Evolutionary conservation across 257 asterid genomes (phyloP).

Genomic region (Solanum ahanhuiri): DNA sequence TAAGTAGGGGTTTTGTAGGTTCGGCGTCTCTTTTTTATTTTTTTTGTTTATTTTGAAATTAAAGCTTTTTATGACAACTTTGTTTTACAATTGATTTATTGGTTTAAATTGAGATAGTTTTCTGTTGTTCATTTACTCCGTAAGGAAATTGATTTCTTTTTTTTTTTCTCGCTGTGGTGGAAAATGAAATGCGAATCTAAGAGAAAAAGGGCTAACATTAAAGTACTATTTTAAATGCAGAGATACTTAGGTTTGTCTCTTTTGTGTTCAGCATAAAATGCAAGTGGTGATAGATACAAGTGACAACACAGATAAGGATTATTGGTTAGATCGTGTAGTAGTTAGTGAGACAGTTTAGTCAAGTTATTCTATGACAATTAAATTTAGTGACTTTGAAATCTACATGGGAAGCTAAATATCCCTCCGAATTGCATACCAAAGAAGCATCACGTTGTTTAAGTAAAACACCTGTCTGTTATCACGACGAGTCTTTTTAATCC

Average conservation of each 20-base stretch:
- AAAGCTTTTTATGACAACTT: background rate
- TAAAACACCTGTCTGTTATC: background rate
- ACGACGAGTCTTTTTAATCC: background rate
- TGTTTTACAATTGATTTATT: background rate
- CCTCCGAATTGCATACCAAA: background rate
- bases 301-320: background rate
- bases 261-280: background rate
- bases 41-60: background rate
- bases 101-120: background rate
- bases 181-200: background rate
- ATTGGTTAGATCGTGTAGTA: background rate
- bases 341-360: background rate
- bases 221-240: background rate
- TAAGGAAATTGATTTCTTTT: background rate
- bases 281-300: background rate
- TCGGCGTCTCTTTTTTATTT: background rate
- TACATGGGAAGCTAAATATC: background rate
- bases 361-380: background rate
- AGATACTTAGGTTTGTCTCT: background rate
- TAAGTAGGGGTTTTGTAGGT: background rate
- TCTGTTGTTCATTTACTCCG: background rate
- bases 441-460: background rate
- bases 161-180: background rate
- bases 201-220: background rate
- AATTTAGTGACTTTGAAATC: background rate